Conservation (phyloP, 2,329 filamentous ascomycete genomes). For the Epichloe baconii region DNA sequence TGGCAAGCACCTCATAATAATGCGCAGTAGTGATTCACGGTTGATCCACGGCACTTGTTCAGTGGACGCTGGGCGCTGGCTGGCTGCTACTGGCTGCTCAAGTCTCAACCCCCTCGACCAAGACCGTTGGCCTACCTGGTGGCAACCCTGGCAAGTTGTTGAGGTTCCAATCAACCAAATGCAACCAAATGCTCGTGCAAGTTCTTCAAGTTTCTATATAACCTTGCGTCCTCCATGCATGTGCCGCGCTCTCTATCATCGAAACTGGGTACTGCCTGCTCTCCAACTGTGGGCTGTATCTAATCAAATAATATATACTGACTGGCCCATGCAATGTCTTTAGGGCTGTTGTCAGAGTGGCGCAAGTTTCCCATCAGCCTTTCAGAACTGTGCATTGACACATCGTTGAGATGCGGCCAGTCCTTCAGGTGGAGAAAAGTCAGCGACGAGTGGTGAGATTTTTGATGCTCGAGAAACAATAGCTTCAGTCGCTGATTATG, state of each 20-base stretch:
- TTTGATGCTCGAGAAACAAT: background rate
- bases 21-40: no score
- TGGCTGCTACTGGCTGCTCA: background rate
- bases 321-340: conserved; percentile 18
- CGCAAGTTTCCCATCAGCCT: conserved; percentile 71
- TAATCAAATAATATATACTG: background rate
- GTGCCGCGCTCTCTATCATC: no score
- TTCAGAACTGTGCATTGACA: conserved; percentile 85
- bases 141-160: background rate
- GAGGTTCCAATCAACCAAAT: background rate
- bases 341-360: conserved; percentile 58
- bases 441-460: conserved; percentile 62
- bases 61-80: background rate
- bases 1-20: background rate
- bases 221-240: no score
- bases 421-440: conserved; percentile 92
- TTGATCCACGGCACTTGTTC: background rate
- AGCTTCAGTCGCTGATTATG: background rate
- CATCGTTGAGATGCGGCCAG: conserved; percentile 85
- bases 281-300: no score
- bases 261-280: no score
- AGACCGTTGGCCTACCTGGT: background rate
- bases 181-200: background rate
- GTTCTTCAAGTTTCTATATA: no score
- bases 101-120: no score